phyloP scores from a whole-genome alignment of 176 grass and related monocot species.

The Raddia distichophylla region DNA sequence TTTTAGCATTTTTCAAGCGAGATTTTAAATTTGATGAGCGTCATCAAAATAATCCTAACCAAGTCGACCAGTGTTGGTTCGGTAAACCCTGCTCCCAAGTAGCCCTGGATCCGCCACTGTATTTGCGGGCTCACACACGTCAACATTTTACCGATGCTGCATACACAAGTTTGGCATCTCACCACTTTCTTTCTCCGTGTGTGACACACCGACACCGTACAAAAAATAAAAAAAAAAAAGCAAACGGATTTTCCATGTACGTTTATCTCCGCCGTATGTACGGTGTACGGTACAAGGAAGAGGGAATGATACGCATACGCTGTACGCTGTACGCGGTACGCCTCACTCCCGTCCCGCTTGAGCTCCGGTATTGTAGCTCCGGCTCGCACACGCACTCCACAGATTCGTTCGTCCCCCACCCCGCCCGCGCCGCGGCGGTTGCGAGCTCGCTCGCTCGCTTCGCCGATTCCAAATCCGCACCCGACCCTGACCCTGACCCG shows the following conservation, averaged over 20 bases:
- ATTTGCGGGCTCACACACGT: too few relatives aligned
- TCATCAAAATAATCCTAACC: too few relatives aligned
- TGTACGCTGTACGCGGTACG: not conserved
- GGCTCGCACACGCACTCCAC: not conserved
- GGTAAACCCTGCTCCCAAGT: too few relatives aligned
- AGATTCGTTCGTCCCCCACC: slow-evolving; percentile 15
- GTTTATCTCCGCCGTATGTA: not conserved
- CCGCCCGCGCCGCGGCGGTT: slow-evolving; percentile 30
- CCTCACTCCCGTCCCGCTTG: not conserved
- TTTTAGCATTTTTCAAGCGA: too few relatives aligned
- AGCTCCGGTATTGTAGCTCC: slow-evolving; percentile 34
- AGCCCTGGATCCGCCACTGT: too few relatives aligned
- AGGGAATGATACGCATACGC: not conserved
- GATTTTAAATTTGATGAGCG: too few relatives aligned
- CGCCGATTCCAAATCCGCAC: slow-evolving; percentile 4
- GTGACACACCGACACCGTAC: not conserved
- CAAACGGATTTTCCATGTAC: too few relatives aligned
- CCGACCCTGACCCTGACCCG: not conserved
- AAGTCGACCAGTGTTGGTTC: too few relatives aligned
- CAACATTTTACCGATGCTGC: not conserved
- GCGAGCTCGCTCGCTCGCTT: slow-evolving; percentile 2
- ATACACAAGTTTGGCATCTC: not conserved
- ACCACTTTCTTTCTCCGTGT: not conserved
- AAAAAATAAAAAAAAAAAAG: too few relatives aligned
- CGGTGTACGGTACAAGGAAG: not conserved